A percentile compares a stretch with the other conserved stretches of the same genome.
Conservation (phyloP, 2,329 filamentous ascomycete species). For the Apiospora phragmitis region DNA sequence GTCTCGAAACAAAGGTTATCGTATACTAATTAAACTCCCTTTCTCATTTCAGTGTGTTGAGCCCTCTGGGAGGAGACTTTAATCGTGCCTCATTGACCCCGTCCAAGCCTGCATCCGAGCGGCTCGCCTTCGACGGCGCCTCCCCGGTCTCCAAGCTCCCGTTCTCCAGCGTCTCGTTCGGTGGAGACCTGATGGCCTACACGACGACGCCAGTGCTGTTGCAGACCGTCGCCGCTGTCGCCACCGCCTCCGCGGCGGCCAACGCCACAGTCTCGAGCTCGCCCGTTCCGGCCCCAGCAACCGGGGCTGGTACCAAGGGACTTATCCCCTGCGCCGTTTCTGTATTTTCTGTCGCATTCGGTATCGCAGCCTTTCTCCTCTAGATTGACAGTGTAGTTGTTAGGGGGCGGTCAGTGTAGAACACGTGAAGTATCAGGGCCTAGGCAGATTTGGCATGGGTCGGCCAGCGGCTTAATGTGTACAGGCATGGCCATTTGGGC, state of each 20-base stretch:
- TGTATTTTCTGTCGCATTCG: background rate
- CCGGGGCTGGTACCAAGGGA: background rate
- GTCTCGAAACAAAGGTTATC: accelerated
- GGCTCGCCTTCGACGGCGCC: conserved; percentile 28
- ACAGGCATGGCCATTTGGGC: background rate
- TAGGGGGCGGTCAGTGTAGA: too few species aligned
- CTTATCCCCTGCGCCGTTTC: background rate
- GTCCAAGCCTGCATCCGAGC: conserved; percentile 22
- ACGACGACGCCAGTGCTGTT: conserved; percentile 29
- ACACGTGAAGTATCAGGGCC: too few species aligned
- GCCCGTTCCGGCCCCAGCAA: background rate
- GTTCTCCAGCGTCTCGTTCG: conserved; percentile 26
- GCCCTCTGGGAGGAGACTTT: conserved; percentile 23
- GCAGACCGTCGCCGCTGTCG: conserved; percentile 27
- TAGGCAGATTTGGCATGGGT: too few species aligned
- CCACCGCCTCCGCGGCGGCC: background rate
- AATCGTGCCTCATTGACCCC: conserved; percentile 26
- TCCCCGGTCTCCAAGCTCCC: conserved; percentile 26
- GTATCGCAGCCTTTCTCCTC: conserved; percentile 4
- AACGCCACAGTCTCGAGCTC: background rate
- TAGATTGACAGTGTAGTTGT: background rate
- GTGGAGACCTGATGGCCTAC: conserved; percentile 24
- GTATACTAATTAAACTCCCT: background rate
- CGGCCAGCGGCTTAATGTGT: background rate
- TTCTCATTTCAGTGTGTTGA: conserved; percentile 23